phyloP scores from a whole-genome alignment of 225 moss, liverwort and hornwort species.

The Pseudisothecium myosuroides region DNA sequence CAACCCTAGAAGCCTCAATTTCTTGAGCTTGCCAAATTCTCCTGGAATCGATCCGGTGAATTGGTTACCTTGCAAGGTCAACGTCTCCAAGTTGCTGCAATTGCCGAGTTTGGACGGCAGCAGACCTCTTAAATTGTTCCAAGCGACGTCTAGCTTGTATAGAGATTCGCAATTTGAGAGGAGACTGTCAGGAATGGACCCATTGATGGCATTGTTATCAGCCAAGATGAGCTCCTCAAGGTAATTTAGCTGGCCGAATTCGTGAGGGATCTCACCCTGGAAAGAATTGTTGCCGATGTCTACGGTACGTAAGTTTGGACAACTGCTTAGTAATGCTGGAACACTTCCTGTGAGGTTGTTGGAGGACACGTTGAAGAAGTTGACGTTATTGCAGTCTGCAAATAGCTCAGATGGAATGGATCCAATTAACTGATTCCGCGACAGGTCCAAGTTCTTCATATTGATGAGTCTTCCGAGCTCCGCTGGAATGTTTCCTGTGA shows the following conservation, averaged over 20 bases:
- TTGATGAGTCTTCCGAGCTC: constrained; percentile 5
- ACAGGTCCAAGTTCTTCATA: constrained; percentile 25
- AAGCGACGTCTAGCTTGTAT: constrained; percentile 31
- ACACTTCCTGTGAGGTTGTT: constrained; percentile 17
- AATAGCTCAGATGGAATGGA: constrained; percentile 10
- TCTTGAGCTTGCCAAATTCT: constrained; percentile 39
- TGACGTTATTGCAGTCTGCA: constrained; percentile 8
- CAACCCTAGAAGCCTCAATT: constrained; percentile 27
- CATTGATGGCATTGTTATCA: constrained; percentile 6
- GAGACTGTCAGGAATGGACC: constrained; percentile 25
- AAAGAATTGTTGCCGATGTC: constrained; percentile 56
- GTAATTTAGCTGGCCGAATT: constrained; percentile 12
- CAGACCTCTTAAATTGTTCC: constrained; percentile 32
- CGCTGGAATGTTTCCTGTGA: background rate
- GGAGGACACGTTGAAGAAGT: constrained; percentile 19
- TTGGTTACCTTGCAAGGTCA: constrained; percentile 43
- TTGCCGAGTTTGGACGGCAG: constrained; percentile 51
- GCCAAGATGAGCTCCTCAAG: constrained; percentile 35
- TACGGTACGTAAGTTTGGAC: constrained; percentile 10
- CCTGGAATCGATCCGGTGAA: constrained; percentile 48
- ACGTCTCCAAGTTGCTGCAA: constrained; percentile 45
- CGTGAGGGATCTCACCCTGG: constrained; percentile 27
- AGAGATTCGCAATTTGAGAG: constrained; percentile 31
- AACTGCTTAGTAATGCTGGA: constrained; percentile 1
- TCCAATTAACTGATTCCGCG: constrained; percentile 7